phyloP scores from a whole-genome alignment of 2,329 filamentous ascomycete species.

The Penicillium capsulatum region DNA sequence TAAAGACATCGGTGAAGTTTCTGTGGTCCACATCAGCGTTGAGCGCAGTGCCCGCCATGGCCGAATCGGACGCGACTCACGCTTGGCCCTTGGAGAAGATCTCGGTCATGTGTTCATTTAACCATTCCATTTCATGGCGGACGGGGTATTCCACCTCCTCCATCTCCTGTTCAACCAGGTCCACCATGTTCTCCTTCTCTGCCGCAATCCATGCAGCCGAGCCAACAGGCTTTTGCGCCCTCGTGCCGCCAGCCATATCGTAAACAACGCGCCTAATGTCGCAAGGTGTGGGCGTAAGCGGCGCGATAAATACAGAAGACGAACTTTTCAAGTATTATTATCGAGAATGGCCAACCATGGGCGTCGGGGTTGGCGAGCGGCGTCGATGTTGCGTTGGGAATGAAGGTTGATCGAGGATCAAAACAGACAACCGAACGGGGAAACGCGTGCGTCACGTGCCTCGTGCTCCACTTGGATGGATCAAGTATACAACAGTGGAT shows the following conservation, averaged over 20 bases:
- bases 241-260: constrained; percentile 39
- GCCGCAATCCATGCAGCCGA: constrained; percentile 79
- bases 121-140: constrained; percentile 92
- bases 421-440: constrained; percentile 24
- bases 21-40: constrained; percentile 49
- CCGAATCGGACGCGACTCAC: constrained; percentile 53
- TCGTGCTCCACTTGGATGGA: background rate
- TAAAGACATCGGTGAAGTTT: constrained; percentile 92
- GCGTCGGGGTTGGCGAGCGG: constrained; percentile 4
- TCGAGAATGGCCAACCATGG: constrained; percentile 5
- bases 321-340: background rate
- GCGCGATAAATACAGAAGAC: constrained; percentile 4
- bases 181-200: constrained; percentile 72
- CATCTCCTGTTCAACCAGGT: constrained; percentile 73
- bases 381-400: constrained; percentile 14
- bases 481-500: no score
- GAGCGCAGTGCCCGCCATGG: constrained; percentile 2
- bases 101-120: constrained; percentile 97
- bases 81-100: constrained; percentile 83
- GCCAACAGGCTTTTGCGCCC: constrained; percentile 59
- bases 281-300: background rate
- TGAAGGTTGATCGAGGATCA: constrained; percentile 20
- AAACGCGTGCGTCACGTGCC: constrained; percentile 24
- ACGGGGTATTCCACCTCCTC: constrained; percentile 93
- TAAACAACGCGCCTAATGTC: constrained; percentile 34